A percentile compares a stretch with the other conserved stretches of the same genome.
These are phyloP conservation scores for Umbelopsis sp. DNA, from an alignment of 192 early-diverging fungal species.

Conservation along the genomic window DNA sequence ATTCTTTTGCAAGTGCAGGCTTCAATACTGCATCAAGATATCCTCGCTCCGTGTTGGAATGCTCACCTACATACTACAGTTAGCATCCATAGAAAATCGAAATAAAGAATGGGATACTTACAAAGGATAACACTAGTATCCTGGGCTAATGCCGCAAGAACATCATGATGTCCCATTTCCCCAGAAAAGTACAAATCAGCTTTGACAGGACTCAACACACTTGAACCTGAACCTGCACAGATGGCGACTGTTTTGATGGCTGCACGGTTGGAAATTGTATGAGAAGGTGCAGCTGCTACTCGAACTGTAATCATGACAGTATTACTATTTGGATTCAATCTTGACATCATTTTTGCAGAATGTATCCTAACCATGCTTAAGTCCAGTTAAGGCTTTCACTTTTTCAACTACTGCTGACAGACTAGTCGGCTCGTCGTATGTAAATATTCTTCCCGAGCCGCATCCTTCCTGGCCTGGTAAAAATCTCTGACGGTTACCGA, in stretches of 20 bases:
- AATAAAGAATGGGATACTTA: slow-evolving; percentile 22
- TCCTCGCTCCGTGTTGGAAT: slow-evolving; percentile 91
- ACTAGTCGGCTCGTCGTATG: slow-evolving; percentile 51
- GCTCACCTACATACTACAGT: slow-evolving; percentile 59
- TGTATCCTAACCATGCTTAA: slow-evolving; percentile 61
- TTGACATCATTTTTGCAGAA: not conserved
- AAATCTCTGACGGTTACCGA: not conserved
- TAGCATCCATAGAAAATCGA: not conserved
- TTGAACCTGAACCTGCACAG: slow-evolving; percentile 88
- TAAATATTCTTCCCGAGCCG: slow-evolving; percentile 66
- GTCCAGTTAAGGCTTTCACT: slow-evolving; percentile 65
- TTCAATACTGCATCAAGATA: slow-evolving; percentile 71
- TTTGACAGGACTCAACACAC: slow-evolving; percentile 54
- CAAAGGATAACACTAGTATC: slow-evolving; percentile 84
- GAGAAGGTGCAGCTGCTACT: slow-evolving; percentile 65
- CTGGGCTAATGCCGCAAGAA: slow-evolving; percentile 77
- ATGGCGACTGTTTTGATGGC: slow-evolving; percentile 80
- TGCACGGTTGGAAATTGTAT: slow-evolving; percentile 32
- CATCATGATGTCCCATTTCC: slow-evolving; percentile 95
- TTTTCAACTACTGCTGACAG: slow-evolving; percentile 55
- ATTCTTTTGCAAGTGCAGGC: slow-evolving; percentile 55
- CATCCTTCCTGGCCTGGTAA: slow-evolving; percentile 52
- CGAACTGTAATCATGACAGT: slow-evolving; percentile 52
- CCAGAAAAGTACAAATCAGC: slow-evolving; percentile 91
- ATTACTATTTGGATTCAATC: not conserved